phyloP scores from a whole-genome alignment of 169 alveolate species.

The Ichthyophthirius multifiliis region DNA sequence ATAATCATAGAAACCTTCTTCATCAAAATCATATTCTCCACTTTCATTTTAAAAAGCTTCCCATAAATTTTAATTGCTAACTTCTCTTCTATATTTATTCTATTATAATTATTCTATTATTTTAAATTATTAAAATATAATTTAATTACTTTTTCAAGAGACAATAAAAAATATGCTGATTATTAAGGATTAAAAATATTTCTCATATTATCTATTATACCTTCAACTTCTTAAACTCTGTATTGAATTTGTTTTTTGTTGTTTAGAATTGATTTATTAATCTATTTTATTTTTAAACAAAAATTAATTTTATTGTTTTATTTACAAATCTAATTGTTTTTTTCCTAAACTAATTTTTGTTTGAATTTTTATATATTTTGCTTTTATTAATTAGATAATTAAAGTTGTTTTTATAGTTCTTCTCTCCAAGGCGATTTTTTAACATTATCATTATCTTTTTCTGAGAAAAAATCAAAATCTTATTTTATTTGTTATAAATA shows the following conservation, averaged over 20 bases:
- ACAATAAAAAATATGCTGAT: slow-evolving; percentile 30
- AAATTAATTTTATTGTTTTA: background rate
- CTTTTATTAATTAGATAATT: slow-evolving; percentile 10
- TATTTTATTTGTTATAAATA: background rate
- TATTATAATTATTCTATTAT: background rate
- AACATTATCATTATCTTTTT: background rate
- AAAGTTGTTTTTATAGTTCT: slow-evolving; percentile 1
- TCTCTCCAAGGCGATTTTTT: slow-evolving; percentile 21
- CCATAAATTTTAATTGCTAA: slow-evolving; percentile 22
- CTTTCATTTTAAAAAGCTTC: slow-evolving; percentile 4
- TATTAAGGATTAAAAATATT: slow-evolving; percentile 21
- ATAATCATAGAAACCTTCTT: slow-evolving; percentile 1
- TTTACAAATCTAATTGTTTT: slow-evolving; percentile 27
- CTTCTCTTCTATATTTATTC: slow-evolving; percentile 47
- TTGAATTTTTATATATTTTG: slow-evolving; percentile 23
- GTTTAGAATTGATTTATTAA: slow-evolving; percentile 2
- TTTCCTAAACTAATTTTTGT: slow-evolving; percentile 26
- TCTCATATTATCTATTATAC: slow-evolving; percentile 35
- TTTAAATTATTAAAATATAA: background rate
- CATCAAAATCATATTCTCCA: slow-evolving; percentile 3
- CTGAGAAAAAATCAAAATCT: background rate
- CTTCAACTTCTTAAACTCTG: slow-evolving; percentile 22
- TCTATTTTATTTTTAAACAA: background rate
- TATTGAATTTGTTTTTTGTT: slow-evolving; percentile 17
- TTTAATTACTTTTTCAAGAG: slow-evolving; percentile 27